These are phyloP conservation scores for Colletotrichum truncatum DNA, from an alignment of 2,329 filamentous ascomycete species.

Conservation along the genomic window DNA sequence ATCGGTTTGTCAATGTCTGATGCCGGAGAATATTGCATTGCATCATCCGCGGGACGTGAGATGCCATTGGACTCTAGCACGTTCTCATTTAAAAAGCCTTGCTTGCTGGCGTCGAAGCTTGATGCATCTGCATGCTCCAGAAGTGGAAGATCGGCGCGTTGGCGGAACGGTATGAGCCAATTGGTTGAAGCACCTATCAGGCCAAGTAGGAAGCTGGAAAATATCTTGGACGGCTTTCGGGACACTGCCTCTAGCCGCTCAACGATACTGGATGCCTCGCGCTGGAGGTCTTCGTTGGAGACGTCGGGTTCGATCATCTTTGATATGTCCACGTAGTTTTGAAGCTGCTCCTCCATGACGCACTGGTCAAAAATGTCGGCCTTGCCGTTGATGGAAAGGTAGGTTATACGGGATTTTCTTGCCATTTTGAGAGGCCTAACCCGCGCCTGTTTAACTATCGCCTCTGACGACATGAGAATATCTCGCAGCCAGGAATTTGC, in stretches of 20 bases:
- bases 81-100: not conserved
- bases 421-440: conserved; percentile 10
- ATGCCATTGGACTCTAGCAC: not conserved
- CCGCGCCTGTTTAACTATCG: conserved; percentile 32
- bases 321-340: conserved; percentile 11
- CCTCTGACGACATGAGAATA: conserved; percentile 29
- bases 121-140: not conserved
- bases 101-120: not conserved
- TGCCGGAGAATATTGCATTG: too few relatives aligned
- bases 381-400: conserved; percentile 27
- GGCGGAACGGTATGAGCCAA: conserved; percentile 18
- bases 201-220: not conserved
- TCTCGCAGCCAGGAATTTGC: conserved; percentile 38
- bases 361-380: conserved; percentile 23
- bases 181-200: conserved; percentile 17
- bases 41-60: not conserved
- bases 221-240: not conserved
- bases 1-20: too few relatives aligned
- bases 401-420: conserved; percentile 13
- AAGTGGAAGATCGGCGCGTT: conserved; percentile 1
- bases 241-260: not conserved
- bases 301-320: not conserved
- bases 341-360: conserved; percentile 18
- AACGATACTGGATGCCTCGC: conserved; percentile 19
- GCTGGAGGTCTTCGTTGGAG: conserved; percentile 6